A percentile compares a stretch with the other conserved stretches of the same genome.
These are phyloP conservation scores for Caloboletus firmus DNA, from an alignment of 1,284 basidiomycete species.

Conservation along the genomic window DNA sequence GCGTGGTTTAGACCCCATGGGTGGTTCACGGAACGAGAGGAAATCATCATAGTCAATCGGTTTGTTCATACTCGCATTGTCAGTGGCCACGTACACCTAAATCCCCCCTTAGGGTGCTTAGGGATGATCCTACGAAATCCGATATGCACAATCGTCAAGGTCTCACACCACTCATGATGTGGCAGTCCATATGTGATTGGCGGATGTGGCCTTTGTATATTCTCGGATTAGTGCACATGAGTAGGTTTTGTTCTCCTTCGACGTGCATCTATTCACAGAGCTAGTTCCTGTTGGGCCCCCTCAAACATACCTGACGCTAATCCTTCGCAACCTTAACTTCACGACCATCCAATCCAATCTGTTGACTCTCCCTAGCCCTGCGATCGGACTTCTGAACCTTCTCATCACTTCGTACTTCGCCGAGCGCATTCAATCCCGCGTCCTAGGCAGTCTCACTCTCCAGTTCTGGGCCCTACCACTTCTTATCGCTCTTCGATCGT, in stretches of 20 bases:
- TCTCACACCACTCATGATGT: conserved; percentile 47
- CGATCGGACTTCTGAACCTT: conserved; percentile 44
- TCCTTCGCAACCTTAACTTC: conserved; percentile 54
- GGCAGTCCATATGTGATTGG: conserved; percentile 49
- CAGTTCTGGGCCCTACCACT: conserved; percentile 65
- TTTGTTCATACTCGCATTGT: conserved; percentile 9
- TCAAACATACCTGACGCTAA: conserved; percentile 52
- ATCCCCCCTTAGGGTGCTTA: conserved; percentile 40
- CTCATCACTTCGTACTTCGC: conserved; percentile 51
- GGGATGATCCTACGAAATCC: conserved; percentile 59
- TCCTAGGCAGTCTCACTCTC: conserved; percentile 51
- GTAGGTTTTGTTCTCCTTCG: conserved; percentile 22
- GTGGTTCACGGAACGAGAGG: conserved; percentile 52
- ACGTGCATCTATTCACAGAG: background rate
- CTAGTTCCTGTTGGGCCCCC: conserved; percentile 49
- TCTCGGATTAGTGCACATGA: conserved; percentile 47
- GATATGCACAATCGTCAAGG: conserved; percentile 68
- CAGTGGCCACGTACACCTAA: background rate
- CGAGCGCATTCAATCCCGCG: conserved; percentile 56
- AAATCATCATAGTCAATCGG: conserved; percentile 60
- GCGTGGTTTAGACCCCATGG: conserved; percentile 61
- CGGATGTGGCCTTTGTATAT: conserved; percentile 57
- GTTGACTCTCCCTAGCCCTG: conserved; percentile 49
- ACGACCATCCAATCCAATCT: conserved; percentile 52
- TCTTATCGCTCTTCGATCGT: conserved; percentile 56